phyloP scores from a whole-genome alignment of 768 basidiomycete species.

The Amanita pseudoporphyria region DNA sequence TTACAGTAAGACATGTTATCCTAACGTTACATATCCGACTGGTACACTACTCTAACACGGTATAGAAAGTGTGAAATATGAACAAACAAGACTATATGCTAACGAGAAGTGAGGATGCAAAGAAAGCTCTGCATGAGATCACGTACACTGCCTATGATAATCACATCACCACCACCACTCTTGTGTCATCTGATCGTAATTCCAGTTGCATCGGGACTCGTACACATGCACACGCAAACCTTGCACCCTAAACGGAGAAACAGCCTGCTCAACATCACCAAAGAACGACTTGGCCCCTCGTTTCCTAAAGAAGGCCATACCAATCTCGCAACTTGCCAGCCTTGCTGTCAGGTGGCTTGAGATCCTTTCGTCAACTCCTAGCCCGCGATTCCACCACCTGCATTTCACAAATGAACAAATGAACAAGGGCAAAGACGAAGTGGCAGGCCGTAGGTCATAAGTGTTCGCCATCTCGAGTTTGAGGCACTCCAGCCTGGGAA shows the following conservation, averaged over 20 bases:
- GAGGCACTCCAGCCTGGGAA: neutral
- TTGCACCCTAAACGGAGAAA: neutral
- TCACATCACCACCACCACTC: neutral
- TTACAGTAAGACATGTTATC: neutral
- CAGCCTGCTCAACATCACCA: neutral
- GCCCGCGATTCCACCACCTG: neutral
- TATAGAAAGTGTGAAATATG: neutral
- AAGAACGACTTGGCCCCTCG: constrained; percentile 3
- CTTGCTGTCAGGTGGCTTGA: neutral
- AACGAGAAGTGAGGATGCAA: neutral
- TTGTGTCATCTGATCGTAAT: neutral
- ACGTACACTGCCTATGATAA: neutral
- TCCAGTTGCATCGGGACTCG: constrained; percentile 4
- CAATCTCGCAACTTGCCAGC: neutral
- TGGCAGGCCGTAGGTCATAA: constrained; percentile 4
- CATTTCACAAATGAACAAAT: neutral
- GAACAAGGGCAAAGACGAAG: neutral
- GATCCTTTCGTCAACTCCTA: neutral
- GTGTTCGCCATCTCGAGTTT: constrained; percentile 5
- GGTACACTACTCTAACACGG: neutral
- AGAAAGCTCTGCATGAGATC: neutral
- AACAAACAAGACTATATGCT: neutral
- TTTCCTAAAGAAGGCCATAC: constrained; percentile 4
- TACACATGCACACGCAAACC: neutral
- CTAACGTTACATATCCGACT: neutral